phyloP scores from a whole-genome alignment of 805 yeast genomes.

The Yamadazyma scolyti region DNA sequence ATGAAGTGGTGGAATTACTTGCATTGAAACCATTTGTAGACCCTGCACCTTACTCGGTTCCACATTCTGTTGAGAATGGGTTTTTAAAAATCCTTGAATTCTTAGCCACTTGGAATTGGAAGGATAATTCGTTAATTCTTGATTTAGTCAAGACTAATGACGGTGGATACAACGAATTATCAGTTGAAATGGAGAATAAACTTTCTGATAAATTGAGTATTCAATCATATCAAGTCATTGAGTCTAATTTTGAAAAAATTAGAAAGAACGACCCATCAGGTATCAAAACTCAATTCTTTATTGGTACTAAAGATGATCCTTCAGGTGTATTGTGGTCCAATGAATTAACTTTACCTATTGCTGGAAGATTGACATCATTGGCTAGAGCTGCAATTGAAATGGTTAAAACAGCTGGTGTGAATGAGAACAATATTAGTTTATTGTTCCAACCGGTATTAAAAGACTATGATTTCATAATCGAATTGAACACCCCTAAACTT shows the following conservation, averaged over 20 bases:
- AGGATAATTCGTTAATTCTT: slow-evolving; percentile 75
- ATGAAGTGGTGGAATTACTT: slow-evolving; percentile 77
- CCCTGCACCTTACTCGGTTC: slow-evolving; percentile 78
- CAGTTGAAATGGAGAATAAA: slow-evolving; percentile 33
- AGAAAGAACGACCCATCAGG: slow-evolving; percentile 82
- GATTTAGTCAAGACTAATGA: slow-evolving; percentile 55
- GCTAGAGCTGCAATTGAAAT: slow-evolving; percentile 69
- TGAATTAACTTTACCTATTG: slow-evolving; percentile 63
- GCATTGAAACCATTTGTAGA: slow-evolving; percentile 84
- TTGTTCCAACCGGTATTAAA: slow-evolving; percentile 77
- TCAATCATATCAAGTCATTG: slow-evolving; percentile 58
- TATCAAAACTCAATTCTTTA: slow-evolving; percentile 70
- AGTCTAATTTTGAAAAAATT: slow-evolving; percentile 59
- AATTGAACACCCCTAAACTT: slow-evolving; percentile 45
- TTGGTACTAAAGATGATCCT: slow-evolving; percentile 81
- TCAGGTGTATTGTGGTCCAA: slow-evolving; percentile 83
- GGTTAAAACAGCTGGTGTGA: slow-evolving; percentile 43
- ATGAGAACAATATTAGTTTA: slow-evolving; percentile 39
- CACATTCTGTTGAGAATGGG: slow-evolving; percentile 77
- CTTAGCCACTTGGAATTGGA: slow-evolving; percentile 91
- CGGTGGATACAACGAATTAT: slow-evolving; percentile 6
- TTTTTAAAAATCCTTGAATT: slow-evolving; percentile 71
- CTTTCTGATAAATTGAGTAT: slow-evolving; percentile 61
- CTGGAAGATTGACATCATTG: slow-evolving; percentile 83
- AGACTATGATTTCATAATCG: slow-evolving; percentile 81